phyloP scores from a whole-genome alignment of 2,329 filamentous ascomycete species.

The Aspergillus neotritici region DNA sequence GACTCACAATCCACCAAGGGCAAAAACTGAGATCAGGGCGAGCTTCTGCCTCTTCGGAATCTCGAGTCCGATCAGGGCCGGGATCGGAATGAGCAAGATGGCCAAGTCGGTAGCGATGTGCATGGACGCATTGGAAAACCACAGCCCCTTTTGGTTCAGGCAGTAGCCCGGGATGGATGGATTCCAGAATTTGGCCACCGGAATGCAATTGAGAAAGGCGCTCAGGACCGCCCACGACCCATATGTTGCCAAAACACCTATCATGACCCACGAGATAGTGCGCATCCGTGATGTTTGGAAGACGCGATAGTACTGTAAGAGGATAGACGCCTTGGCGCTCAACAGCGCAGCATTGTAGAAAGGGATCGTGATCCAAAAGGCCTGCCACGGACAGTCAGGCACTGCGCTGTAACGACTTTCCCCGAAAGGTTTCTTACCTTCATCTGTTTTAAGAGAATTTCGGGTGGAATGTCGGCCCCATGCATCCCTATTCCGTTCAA shows the following conservation, averaged over 20 bases:
- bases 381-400: slow-evolving; percentile 13
- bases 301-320: slow-evolving; percentile 47
- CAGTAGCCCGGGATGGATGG: slow-evolving; percentile 28
- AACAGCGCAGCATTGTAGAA: slow-evolving; percentile 35
- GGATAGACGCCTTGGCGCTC: slow-evolving; percentile 44
- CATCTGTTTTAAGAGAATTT: slow-evolving; percentile 27
- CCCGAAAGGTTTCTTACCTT: slow-evolving; percentile 19
- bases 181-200: slow-evolving; percentile 34
- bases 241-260: slow-evolving; percentile 30
- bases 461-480: slow-evolving; percentile 24
- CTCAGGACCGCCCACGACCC: slow-evolving; percentile 33
- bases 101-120: slow-evolving; percentile 43
- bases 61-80: slow-evolving; percentile 36
- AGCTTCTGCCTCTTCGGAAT: slow-evolving; percentile 41
- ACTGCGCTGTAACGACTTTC: not conserved
- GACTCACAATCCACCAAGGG: slow-evolving; percentile 32
- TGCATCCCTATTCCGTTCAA: slow-evolving; percentile 35
- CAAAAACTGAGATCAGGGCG: slow-evolving; percentile 40
- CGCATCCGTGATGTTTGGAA: slow-evolving; percentile 35
- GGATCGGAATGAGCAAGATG: slow-evolving; percentile 43
- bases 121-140: slow-evolving; percentile 42
- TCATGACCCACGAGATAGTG: slow-evolving; percentile 33
- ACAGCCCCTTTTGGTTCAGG: slow-evolving; percentile 35
- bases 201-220: slow-evolving; percentile 33
- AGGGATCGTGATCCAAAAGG: slow-evolving; percentile 36